Percentiles rank a stretch among this genome's conserved stretches.
Conservation (phyloP, 2,329 filamentous ascomycete genomes). For the Epichloe elymi region DNA sequence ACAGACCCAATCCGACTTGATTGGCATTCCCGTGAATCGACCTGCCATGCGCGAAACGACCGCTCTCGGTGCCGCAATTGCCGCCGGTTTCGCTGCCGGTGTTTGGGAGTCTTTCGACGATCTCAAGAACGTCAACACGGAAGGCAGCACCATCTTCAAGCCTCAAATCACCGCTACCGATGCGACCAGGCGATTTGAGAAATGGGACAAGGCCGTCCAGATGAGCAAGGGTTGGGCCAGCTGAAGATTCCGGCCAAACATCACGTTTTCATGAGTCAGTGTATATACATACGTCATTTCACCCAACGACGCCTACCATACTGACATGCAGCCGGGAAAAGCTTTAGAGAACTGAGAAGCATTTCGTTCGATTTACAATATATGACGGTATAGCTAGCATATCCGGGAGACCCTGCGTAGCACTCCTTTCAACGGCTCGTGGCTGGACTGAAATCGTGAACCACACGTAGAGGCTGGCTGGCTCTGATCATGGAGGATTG, state of each 20-base stretch:
- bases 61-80: conserved; percentile 67
- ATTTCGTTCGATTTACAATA: no score
- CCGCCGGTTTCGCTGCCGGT: conserved; percentile 63
- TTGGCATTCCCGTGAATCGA: conserved; percentile 64
- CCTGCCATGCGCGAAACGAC: conserved; percentile 77
- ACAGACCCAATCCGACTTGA: conserved; percentile 65
- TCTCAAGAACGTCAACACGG: conserved; percentile 56
- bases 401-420: no score
- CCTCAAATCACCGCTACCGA: conserved; percentile 48
- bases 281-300: background rate
- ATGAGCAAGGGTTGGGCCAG: conserved; percentile 63
- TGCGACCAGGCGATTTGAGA: conserved; percentile 49
- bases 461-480: no score
- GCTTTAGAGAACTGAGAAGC: no score
- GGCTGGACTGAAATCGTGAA: no score
- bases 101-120: conserved; percentile 66
- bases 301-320: no score
- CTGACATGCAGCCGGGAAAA: no score
- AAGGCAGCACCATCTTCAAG: conserved; percentile 55
- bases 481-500: no score
- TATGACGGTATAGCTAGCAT: no score
- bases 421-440: no score
- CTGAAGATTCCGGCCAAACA: conserved; percentile 7
- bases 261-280: background rate
- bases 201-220: conserved; percentile 65